A percentile compares a stretch with the other conserved stretches of the same genome.
phyloP scores from a whole-genome alignment of 2,329 filamentous ascomycete genomes.

The Zasmidium angulare region DNA sequence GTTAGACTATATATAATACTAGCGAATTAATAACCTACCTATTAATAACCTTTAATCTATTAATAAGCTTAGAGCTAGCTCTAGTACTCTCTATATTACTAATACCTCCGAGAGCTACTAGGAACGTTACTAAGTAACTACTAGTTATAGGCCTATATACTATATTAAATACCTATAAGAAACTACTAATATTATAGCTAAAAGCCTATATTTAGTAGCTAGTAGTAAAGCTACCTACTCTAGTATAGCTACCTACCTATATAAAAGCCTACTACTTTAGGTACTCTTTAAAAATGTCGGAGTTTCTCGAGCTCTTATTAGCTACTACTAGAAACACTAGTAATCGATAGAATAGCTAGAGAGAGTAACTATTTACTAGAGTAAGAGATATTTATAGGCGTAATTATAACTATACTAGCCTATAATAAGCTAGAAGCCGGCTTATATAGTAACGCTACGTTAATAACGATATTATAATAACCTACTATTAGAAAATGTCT shows the following conservation, averaged over 20 bases:
- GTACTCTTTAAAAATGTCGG: neutral
- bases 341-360: no score
- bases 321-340: no score
- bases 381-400: no score
- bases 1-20: neutral
- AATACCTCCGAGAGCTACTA: neutral
- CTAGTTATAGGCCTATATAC: neutral
- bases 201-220: neutral
- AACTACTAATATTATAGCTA: neutral
- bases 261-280: no score
- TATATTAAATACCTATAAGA: neutral
- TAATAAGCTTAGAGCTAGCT: neutral
- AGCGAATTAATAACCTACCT: neutral
- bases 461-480: neutral
- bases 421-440: neutral
- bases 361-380: no score
- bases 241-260: no score
- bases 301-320: no score
- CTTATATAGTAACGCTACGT: neutral
- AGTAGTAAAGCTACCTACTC: neutral
- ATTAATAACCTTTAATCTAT: no score
- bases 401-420: neutral
- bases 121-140: neutral
- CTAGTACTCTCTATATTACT: neutral
- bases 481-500: no score